phyloP scores from a whole-genome alignment of 305 asterid genomes.

The Fraxinus velutina region DNA sequence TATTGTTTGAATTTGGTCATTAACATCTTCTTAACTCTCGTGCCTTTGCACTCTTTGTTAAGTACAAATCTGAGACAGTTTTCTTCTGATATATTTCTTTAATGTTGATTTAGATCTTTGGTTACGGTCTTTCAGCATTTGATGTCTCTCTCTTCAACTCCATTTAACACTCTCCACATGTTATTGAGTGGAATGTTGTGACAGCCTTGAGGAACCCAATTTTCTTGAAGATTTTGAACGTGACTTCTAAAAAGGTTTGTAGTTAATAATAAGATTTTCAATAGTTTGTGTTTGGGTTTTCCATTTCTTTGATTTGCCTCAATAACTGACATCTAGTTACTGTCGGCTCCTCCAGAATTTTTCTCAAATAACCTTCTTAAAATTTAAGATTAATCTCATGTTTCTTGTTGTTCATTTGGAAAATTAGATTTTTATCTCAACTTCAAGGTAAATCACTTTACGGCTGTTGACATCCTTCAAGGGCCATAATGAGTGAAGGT shows the following conservation, averaged over 20 bases:
- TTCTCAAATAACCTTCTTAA: not conserved
- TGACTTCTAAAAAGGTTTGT: not conserved
- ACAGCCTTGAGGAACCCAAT: not conserved
- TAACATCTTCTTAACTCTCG: not conserved
- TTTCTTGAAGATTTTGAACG: slow-evolving; percentile 8
- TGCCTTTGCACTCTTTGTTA: not conserved
- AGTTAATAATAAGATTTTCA: not conserved
- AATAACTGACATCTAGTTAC: not conserved
- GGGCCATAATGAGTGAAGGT: not conserved
- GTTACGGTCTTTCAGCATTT: slow-evolving; percentile 38
- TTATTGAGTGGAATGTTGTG: slow-evolving; percentile 17
- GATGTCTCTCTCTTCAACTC: slow-evolving; percentile 36
- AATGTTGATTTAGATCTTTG: slow-evolving; percentile 42
- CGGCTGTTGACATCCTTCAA: not conserved
- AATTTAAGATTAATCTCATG: not conserved
- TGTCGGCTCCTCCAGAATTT: not conserved
- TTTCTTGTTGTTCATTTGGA: not conserved
- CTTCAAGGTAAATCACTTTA: not conserved
- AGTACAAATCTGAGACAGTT: not conserved
- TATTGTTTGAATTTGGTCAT: not conserved
- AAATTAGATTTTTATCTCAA: not conserved
- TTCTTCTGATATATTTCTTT: not conserved
- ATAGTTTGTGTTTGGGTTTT: not conserved
- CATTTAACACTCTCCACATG: slow-evolving; percentile 38
- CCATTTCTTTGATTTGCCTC: not conserved